Conservation (phyloP, 73 alveolate species). For the Paramecium pentaurelia region DNA sequence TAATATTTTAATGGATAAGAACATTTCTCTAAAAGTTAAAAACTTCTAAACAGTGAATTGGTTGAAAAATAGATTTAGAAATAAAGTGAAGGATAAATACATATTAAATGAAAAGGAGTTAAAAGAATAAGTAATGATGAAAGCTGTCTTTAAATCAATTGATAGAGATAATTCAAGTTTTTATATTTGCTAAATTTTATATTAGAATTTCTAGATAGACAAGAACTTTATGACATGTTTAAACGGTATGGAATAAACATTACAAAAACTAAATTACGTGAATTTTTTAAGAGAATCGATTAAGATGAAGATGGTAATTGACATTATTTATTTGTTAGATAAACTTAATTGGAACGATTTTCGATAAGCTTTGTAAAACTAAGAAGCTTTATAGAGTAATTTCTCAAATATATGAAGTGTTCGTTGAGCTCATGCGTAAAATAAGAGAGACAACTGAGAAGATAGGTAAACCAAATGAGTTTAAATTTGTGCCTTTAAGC, state of each 20-base stretch:
- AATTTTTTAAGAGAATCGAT: conserved; percentile 36
- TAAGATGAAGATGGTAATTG: conserved; percentile 42
- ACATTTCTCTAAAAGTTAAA: not conserved
- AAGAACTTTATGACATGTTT: conserved; percentile 32
- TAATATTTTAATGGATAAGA: not conserved
- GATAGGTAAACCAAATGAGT: not conserved
- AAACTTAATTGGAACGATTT: conserved; percentile 39
- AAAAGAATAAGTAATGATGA: conserved; percentile 35
- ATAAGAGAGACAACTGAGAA: not conserved
- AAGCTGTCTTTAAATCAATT: conserved; percentile 32
- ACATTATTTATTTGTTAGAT: not conserved
- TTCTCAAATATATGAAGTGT: not conserved
- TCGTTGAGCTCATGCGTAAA: conserved; percentile 37
- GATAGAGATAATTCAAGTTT: conserved; percentile 48
- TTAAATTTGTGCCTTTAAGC: not conserved
- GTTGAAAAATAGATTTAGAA: conserved; percentile 26
- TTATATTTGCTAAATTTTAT: not conserved
- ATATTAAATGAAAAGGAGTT: conserved; percentile 16
- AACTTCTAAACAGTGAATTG: conserved; percentile 22
- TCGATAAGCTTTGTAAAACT: not conserved
- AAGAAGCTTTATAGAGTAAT: conserved; percentile 39
- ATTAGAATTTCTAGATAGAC: conserved; percentile 20
- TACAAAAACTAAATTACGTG: conserved; percentile 5
- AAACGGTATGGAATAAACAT: conserved; percentile 9
- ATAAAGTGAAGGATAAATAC: conserved; percentile 26